Conservation (phyloP, 495 filamentous ascomycete genomes). For the Xylona heveae region DNA sequence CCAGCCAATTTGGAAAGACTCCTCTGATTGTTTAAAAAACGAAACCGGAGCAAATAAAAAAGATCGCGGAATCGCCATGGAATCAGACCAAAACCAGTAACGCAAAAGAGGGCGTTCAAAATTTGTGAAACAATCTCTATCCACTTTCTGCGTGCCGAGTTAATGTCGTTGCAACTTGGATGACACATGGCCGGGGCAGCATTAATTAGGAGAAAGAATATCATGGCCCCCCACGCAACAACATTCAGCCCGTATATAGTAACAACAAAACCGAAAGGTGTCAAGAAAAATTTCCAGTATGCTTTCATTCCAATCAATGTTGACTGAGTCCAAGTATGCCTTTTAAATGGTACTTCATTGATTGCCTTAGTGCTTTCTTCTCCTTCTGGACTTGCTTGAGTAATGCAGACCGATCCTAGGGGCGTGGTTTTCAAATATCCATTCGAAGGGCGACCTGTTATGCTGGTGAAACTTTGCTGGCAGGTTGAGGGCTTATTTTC, state of each 20-base stretch:
- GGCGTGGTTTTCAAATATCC: too few relatives aligned
- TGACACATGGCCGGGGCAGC: conserved; percentile 63
- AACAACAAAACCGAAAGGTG: conserved; percentile 50
- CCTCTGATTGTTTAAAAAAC: conserved; percentile 26
- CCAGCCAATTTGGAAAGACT: conserved; percentile 39
- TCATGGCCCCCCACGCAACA: conserved; percentile 78
- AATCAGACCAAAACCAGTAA: conserved; percentile 64
- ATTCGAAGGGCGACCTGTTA: too few relatives aligned
- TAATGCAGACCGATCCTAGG: too few relatives aligned
- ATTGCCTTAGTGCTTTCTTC: conserved; percentile 22
- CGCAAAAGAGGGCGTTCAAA: conserved; percentile 66
- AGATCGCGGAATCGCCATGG: conserved; percentile 73
- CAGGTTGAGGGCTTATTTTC: too few relatives aligned
- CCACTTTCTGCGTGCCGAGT: conserved; percentile 57
- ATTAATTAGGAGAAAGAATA: conserved; percentile 62
- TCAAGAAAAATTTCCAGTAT: conserved; percentile 36
- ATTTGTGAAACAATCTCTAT: conserved; percentile 74
- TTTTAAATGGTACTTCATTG: conserved; percentile 51
- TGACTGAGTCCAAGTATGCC: conserved; percentile 31
- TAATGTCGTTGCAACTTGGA: conserved; percentile 46
- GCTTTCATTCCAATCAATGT: conserved; percentile 31
- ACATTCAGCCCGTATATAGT: conserved; percentile 63
- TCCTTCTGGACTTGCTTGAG: too few relatives aligned
- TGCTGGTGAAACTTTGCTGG: too few relatives aligned
- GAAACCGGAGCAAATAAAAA: conserved; percentile 44